Evolutionary conservation across 2,329 filamentous ascomycete genomes (phyloP).

Genomic region (Colletotrichum liaoningense): DNA sequence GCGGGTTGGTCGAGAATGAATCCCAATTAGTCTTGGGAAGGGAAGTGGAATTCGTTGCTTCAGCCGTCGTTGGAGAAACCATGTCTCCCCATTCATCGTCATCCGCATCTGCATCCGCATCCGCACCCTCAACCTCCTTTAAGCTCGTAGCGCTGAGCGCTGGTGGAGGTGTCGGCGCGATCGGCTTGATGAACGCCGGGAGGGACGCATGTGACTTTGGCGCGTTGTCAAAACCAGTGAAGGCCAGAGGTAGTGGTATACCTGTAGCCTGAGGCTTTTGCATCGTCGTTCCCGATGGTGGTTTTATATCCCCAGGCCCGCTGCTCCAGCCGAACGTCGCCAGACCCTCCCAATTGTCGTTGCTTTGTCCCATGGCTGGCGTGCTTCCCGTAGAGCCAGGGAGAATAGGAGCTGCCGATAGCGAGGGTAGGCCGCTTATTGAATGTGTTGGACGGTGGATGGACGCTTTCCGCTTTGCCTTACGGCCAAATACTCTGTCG

Average conservation of each 20-base stretch:
- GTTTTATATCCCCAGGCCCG: not conserved
- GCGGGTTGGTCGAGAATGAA: slow-evolving; percentile 30
- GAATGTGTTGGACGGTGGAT: slow-evolving; percentile 39
- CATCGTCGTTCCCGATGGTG: not conserved
- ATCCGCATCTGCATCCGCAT: slow-evolving; percentile 44
- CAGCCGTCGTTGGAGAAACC: slow-evolving; percentile 55
- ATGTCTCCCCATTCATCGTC: slow-evolving; percentile 73
- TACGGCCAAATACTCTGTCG: slow-evolving; percentile 55
- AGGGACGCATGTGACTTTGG: slow-evolving; percentile 28
- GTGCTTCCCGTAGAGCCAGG: slow-evolving; percentile 32
- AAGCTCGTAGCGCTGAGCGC: slow-evolving; percentile 18
- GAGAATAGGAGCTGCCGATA: slow-evolving; percentile 20
- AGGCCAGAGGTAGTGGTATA: slow-evolving; percentile 20
- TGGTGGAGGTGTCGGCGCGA: not conserved
- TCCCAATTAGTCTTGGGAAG: slow-evolving; percentile 32
- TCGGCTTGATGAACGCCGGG: slow-evolving; percentile 22
- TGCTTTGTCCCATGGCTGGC: slow-evolving; percentile 38
- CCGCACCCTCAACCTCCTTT: slow-evolving; percentile 26
- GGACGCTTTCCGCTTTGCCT: slow-evolving; percentile 40
- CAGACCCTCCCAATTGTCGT: slow-evolving; percentile 21
- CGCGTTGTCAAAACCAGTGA: slow-evolving; percentile 25
- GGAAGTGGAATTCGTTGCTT: slow-evolving; percentile 22
- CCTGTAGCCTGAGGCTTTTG: not conserved
- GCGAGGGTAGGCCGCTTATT: slow-evolving; percentile 16
- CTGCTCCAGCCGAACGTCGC: slow-evolving; percentile 47